These are phyloP conservation scores for Ascochyta lentis DNA, from an alignment of 2,329 filamentous ascomycete genomes.

Conservation along the genomic window DNA sequence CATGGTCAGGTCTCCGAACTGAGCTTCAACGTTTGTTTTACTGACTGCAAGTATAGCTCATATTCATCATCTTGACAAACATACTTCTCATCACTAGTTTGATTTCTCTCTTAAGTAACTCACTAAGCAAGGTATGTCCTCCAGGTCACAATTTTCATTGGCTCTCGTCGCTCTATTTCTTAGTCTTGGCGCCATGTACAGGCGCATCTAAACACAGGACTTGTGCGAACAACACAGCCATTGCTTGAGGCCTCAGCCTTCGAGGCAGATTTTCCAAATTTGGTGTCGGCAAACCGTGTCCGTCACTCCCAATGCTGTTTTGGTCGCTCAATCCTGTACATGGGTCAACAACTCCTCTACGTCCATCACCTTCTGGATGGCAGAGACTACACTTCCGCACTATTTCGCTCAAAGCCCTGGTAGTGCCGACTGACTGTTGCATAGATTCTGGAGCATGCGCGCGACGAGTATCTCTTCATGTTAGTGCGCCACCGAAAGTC, in stretches of 20 bases:
- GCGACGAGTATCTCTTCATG: slow-evolving; percentile 81
- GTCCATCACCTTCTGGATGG: no score
- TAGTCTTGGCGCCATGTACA: slow-evolving; percentile 18
- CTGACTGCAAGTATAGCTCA: slow-evolving; percentile 55
- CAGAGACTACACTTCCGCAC: not conserved
- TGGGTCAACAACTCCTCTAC: no score
- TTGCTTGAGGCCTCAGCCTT: slow-evolving; percentile 15
- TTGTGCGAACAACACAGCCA: slow-evolving; percentile 29
- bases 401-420: not conserved
- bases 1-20: slow-evolving; percentile 50
- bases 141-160: slow-evolving; percentile 21
- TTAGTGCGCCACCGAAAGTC: slow-evolving; percentile 52
- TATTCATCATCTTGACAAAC: slow-evolving; percentile 79
- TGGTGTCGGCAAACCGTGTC: not conserved
- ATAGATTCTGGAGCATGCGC: slow-evolving; percentile 66
- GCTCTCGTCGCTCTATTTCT: slow-evolving; percentile 22
- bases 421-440: slow-evolving; percentile 24
- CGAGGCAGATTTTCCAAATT: slow-evolving; percentile 10
- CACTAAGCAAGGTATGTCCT: slow-evolving; percentile 64
- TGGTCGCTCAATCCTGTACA: not conserved
- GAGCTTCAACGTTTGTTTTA: slow-evolving; percentile 23
- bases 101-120: slow-evolving; percentile 80
- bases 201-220: slow-evolving; percentile 24
- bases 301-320: not conserved
- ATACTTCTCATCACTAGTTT: slow-evolving; percentile 80